Evolutionary conservation across 2,329 filamentous ascomycete species (phyloP).

Genomic region (Raffaelea arxii): DNA sequence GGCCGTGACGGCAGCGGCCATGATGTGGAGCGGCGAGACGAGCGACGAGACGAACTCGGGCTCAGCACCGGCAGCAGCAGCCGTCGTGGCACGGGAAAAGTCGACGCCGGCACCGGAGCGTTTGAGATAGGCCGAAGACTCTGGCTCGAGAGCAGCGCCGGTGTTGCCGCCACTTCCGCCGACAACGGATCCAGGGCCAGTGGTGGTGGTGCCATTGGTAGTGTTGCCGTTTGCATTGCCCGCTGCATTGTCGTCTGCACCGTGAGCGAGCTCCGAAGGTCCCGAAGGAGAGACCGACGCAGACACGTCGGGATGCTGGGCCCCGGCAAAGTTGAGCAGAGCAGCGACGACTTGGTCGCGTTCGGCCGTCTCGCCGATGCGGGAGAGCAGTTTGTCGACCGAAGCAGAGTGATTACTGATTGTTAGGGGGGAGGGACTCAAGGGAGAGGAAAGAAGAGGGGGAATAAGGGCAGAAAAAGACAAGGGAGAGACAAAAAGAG

Average conservation of each 20-base stretch:
- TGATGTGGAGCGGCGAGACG: constrained; percentile 15
- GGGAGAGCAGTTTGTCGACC: constrained; percentile 16
- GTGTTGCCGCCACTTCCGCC: no score
- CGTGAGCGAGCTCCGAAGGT: not conserved
- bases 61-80: not conserved
- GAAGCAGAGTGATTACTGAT: constrained; percentile 13
- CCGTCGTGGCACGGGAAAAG: not conserved
- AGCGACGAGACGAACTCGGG: constrained; percentile 10
- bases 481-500: no score
- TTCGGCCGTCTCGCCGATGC: constrained; percentile 15
- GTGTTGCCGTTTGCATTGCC: not conserved
- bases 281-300: not conserved
- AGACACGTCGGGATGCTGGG: not conserved
- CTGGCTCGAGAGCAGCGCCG: not conserved
- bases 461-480: no score
- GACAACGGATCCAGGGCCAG: no score
- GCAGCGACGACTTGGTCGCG: constrained; percentile 15
- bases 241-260: not conserved
- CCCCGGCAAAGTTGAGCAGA: constrained; percentile 12
- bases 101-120: not conserved
- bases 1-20: constrained; percentile 13
- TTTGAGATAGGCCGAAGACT: not conserved
- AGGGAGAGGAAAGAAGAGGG: no score
- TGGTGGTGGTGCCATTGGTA: not conserved
- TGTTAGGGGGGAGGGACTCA: no score